phyloP scores from a whole-genome alignment of 441 rosid genomes.

The Croton setiger region DNA sequence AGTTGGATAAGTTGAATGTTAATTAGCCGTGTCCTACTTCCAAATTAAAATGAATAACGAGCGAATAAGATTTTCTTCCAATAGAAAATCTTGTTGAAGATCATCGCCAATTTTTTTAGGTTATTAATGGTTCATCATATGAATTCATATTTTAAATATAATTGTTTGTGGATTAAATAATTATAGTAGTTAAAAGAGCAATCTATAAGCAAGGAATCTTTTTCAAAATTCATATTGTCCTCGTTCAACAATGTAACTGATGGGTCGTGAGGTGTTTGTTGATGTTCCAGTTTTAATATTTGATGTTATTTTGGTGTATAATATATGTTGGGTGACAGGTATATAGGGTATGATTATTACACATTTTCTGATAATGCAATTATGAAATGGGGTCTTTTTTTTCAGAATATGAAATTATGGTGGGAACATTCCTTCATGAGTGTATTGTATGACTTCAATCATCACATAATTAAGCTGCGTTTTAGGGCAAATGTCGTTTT shows the following conservation, averaged over 20 bases:
- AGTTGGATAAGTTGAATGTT: no score
- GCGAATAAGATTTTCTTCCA: constrained; percentile 4
- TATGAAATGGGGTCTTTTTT: constrained; percentile 15
- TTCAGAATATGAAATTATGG: constrained; percentile 19
- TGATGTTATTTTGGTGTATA: background rate
- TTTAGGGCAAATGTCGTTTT: constrained; percentile 7
- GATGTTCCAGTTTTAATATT: background rate
- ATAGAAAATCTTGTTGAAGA: constrained; percentile 1
- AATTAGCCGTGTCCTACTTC: no score
- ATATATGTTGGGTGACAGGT: constrained; percentile 11
- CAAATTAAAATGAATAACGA: no score
- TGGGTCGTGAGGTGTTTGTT: background rate
- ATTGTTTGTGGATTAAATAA: constrained; percentile 13
- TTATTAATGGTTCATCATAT: background rate
- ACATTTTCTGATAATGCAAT: constrained; percentile 20
- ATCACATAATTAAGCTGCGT: constrained; percentile 12
- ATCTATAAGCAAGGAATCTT: background rate
- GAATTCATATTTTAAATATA: background rate
- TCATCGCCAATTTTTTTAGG: background rate
- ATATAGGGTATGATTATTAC: constrained; percentile 13
- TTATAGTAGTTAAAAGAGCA: background rate
- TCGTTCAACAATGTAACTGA: constrained; percentile 2
- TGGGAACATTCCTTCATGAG: constrained; percentile 13
- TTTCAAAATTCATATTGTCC: background rate
- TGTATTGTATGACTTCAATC: constrained; percentile 18